Percentiles rank a stretch among this genome's conserved stretches.
Conservation (phyloP, 768 basidiomycete genomes). For the Arthromyces matolae region DNA sequence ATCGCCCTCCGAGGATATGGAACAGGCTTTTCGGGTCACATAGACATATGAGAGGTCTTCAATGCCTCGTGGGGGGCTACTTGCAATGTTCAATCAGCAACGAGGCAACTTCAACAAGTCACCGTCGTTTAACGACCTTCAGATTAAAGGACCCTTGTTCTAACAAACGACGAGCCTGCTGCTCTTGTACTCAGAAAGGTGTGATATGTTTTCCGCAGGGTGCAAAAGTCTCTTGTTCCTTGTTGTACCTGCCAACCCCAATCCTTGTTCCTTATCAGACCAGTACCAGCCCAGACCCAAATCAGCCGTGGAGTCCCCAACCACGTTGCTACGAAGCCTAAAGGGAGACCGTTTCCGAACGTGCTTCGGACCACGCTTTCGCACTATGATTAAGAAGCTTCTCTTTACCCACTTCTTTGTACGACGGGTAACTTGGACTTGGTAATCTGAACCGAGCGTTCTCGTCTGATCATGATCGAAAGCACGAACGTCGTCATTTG, state of each 20-base stretch:
- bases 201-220: not conserved
- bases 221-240: not conserved
- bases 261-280: constrained; percentile 12
- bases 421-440: not conserved
- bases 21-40: too few species aligned
- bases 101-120: too few species aligned
- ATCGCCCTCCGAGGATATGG: constrained; percentile 10
- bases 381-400: constrained; percentile 2
- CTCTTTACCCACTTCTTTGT: constrained; percentile 1
- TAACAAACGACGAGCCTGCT: not conserved
- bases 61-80: constrained; percentile 9
- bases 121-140: too few species aligned
- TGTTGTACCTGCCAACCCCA: not conserved
- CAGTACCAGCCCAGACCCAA: not conserved
- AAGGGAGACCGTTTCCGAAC: not conserved
- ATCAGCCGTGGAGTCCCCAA: too few species aligned
- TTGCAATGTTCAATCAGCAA: constrained; percentile 1
- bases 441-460: not conserved
- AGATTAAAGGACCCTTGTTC: constrained; percentile 11
- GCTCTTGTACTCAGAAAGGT: constrained; percentile 9
- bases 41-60: too few species aligned
- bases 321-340: constrained; percentile 19
- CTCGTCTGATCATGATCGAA: constrained; percentile 19
- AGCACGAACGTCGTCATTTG: constrained; percentile 10
- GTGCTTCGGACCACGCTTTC: constrained; percentile 8